A percentile compares a stretch with the other conserved stretches of the same genome.
These are phyloP conservation scores for Mycocentrospora acerina DNA, from an alignment of 2,329 filamentous ascomycete species.

Conservation along the genomic window DNA sequence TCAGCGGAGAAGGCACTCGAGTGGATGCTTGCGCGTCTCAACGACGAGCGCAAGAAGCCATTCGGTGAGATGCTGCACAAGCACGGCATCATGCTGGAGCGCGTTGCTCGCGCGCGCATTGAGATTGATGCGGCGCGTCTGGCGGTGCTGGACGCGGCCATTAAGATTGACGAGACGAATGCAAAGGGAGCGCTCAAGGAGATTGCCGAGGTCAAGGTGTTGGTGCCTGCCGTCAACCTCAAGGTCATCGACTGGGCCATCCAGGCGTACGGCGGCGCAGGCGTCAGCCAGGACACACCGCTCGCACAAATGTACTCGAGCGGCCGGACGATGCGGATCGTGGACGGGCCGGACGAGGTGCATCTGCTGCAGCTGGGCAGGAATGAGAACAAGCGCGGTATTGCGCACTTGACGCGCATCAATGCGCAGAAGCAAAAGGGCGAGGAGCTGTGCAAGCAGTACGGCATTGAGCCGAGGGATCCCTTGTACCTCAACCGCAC, in stretches of 20 bases:
- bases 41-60: constrained; percentile 85
- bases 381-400: constrained; percentile 74
- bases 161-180: constrained; percentile 87
- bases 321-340: constrained; percentile 79
- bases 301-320: constrained; percentile 74
- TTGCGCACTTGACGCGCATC: constrained; percentile 62
- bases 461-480: constrained; percentile 50
- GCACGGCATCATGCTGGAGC: constrained; percentile 93
- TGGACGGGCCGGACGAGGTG: constrained; percentile 96
- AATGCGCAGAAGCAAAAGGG: constrained; percentile 65
- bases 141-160: constrained; percentile 88
- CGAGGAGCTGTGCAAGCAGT: constrained; percentile 65
- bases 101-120: constrained; percentile 87
- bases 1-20: constrained; percentile 88
- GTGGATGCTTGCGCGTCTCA: constrained; percentile 92
- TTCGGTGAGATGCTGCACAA: constrained; percentile 85
- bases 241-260: constrained; percentile 92
- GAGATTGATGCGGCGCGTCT: constrained; percentile 93
- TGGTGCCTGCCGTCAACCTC: constrained; percentile 79
- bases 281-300: constrained; percentile 92
- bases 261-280: constrained; percentile 87
- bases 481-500: constrained; percentile 45
- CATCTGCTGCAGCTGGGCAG: constrained; percentile 72
- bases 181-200: constrained; percentile 89
- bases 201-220: constrained; percentile 93